Evolutionary conservation across 1,284 basidiomycete species (phyloP), one percentile per base, ranked within the genome.

Genomic region (Termitomyces sp.): DNA sequence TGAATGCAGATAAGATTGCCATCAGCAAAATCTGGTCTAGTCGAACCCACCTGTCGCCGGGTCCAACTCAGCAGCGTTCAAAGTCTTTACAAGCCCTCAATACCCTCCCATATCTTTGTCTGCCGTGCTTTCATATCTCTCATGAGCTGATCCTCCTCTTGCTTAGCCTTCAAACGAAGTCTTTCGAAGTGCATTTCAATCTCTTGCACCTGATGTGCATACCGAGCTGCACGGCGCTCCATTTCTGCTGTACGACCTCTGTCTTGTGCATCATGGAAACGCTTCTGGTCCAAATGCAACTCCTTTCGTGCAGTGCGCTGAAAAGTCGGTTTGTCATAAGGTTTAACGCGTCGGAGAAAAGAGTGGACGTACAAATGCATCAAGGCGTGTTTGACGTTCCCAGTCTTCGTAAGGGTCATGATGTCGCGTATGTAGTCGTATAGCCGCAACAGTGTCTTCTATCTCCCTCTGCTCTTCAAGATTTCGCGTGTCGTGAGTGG

Each of bases 41-140:
- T 46, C 17, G 21, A 24, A 76, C 82, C 61, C 61, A 91, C 93
- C 92, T 57, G 86, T 84, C 44, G 77, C 72, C 39, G 82, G 74
- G 70, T 94, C 89, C 51, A 96, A 74, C 50, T 84, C 75, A 56
- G 91, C 91, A 10, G 81, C 73, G 77, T 94, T 94, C 58, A 96
- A 74, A 53, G 74, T 67, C 50, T 83, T 70, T 62, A 92, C 73
- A 64, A 97, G 80, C 59, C 64, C 66, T 91, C 88, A 50, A 89
- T 79, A 7, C 81, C 73, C 19, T 81, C 75, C 73, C 82, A 83
- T 34, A 84, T 70, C 42, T 62, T 62, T 56, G 68, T 73, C 58
- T 85, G 80, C 33, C 84, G 78, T 52, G 72, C 70, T 58, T 75
- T 74, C 79, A 81, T 85, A 10, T 62, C 67, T 12, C 72, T 70